Base-by-base conservation (phyloP, 2,329 filamentous ascomycete species). In the Tolypocladium nubicola region DNA sequence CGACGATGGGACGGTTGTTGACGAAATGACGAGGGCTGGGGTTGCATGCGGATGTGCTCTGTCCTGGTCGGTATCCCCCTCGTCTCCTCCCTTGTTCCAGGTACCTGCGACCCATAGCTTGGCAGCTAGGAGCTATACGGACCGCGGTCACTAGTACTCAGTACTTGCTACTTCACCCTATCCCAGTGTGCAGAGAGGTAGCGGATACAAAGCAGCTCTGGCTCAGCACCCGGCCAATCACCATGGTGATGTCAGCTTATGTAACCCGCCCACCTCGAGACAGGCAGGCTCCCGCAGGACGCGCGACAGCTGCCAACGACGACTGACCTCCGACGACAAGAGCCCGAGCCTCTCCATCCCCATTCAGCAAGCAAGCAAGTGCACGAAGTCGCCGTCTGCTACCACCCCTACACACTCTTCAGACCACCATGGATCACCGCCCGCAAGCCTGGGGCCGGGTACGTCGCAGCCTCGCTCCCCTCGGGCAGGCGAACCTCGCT, bases 371-470 rank as follows among this genome's bases (percentile, higher is more conserved):
- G 5, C 19, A 52, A 21, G 7, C 19, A 4, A 9, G 47, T 14
- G 19, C 47, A 52, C 30, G 47, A 50, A 21, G 16, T 39, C 19
- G 16, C 39, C 14, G 53, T 54, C 16, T 21, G 4, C 3, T 33
- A 13, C 7, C 19, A n/a, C 5, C 16, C 45, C 8, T 16, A 10
- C 30, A 8, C 38, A 26, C 39, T 4, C 52, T n/a, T 35, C 21
- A 26, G 7, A 13, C 14, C 61, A 60, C 59, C 64, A 88, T 88
- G 85, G 86, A 88, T 74, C 85, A 88, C 75, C 81, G 85, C 74
- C 85, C 85, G 68, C 83, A 87, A 77, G 81, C 81, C 68, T 88
- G 85, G 85, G 85, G 85, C 63, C 83, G 85, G 76, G 85, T 88
- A 81, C 70, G 84, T 77, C 55, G 41, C 52, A 33, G 38, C 30